These are phyloP conservation scores for Bidens hawaiensis DNA, from an alignment of 140 eudicot genomes.

Conservation along the genomic window DNA sequence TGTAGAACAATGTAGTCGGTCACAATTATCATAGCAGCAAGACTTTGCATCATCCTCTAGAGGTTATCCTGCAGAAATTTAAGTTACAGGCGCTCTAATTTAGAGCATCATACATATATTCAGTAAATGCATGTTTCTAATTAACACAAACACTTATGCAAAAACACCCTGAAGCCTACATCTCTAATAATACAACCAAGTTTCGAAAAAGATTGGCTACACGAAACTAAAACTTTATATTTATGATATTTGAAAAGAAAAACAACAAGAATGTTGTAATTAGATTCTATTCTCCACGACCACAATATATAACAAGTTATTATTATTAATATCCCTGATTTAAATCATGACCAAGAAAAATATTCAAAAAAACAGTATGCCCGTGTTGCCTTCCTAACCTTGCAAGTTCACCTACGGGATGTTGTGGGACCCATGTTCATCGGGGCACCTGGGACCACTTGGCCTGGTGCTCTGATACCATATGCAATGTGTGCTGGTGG, in stretches of 20 bases:
- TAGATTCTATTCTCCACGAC: no score
- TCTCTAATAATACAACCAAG: background rate
- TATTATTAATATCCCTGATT: conserved; percentile 2
- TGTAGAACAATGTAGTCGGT: background rate
- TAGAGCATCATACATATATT: background rate
- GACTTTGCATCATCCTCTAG: conserved; percentile 4
- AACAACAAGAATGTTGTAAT: background rate
- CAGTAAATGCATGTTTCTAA: background rate
- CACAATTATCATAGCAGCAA: conserved; percentile 13
- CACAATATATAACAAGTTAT: conserved; percentile 8
- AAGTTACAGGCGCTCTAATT: conserved; percentile 3
- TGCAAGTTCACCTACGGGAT: conserved; percentile 48
- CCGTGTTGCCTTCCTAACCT: conserved; percentile 28
- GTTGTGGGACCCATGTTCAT: conserved; percentile 49
- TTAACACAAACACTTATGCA: background rate
- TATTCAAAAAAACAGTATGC: conserved; percentile 15
- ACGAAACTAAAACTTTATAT: background rate
- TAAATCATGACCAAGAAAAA: conserved; percentile 7
- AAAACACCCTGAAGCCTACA: background rate
- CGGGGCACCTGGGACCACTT: conserved; percentile 55
- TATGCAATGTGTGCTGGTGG: conserved; percentile 51
- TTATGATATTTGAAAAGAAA: background rate
- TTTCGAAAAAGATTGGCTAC: background rate
- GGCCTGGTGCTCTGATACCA: conserved; percentile 51
- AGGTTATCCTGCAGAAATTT: conserved; percentile 24